Evolutionary conservation across 2,329 filamentous ascomycete species (phyloP), one percentile per base, ranked within the genome.

Genomic region (Pyrenochaeta sp.): DNA sequence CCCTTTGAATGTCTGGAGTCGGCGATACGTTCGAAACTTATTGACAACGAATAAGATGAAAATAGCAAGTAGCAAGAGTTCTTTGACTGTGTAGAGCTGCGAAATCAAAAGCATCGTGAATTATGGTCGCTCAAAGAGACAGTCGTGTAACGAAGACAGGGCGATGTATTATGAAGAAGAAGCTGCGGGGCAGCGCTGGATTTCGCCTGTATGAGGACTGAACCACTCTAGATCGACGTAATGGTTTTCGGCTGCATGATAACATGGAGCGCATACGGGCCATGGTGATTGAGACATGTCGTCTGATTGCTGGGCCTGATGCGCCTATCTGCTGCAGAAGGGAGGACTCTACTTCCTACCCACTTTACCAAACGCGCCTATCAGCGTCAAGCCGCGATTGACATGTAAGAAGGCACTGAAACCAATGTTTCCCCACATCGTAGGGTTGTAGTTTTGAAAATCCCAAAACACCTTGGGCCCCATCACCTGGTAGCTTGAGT

Each of bases 351-450:
- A 7, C 36, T 23, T 43, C 21, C 37, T 10, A 13, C 53, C 44
- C 11, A 57, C 23, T 43, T 44, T 41, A 14, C 55, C 57, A 45
- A 60, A 60, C 14, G 57, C 38, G 3, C 57, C 57, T 13, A 53
- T 7, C 4, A 60, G 11, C 22, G 57, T 60, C 8, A 40, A 35
- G 13, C 48, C 7, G 3, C 57, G 35, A 36, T 57, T 58, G 7
- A 58, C 48, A 46, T 56, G 52, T 45, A 60, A 41, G 34, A 60
- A 60, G 7, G 41, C 46, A 26, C 48, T 60, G 6, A 39, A 20
- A 1, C 47, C 54, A 31, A 60, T 56, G 47, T 58, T 60, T 19
- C 54, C 55, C 53, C 52, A 56, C 59, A 67, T 61, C 27, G 56
- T 51, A 35, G 51, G 52, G 30, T 58, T 63, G 40, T 58, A 65